These are phyloP conservation scores for Fusarium staphyleae DNA, from an alignment of 2,329 filamentous ascomycete species.

Conservation along the genomic window DNA sequence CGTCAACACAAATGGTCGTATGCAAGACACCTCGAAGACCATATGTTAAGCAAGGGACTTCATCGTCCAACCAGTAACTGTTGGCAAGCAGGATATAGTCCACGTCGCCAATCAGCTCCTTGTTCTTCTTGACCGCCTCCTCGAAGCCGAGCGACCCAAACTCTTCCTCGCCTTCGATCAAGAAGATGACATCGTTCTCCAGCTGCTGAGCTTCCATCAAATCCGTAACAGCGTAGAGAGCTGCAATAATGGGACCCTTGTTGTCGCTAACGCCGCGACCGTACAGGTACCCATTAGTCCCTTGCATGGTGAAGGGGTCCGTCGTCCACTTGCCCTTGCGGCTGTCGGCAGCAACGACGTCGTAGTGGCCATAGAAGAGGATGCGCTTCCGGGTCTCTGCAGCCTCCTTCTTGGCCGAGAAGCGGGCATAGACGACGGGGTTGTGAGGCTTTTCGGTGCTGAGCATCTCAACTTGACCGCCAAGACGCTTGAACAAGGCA, in stretches of 20 bases:
- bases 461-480: constrained; percentile 89
- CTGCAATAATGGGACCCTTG: constrained; percentile 94
- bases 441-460: constrained; percentile 81
- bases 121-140: constrained; percentile 79
- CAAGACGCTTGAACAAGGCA: constrained; percentile 88
- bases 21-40: constrained; percentile 93
- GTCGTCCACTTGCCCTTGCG: constrained; percentile 83
- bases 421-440: constrained; percentile 91
- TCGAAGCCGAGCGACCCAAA: constrained; percentile 91
- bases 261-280: constrained; percentile 97
- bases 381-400: constrained; percentile 79
- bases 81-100: constrained; percentile 97
- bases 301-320: constrained; percentile 89
- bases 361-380: constrained; percentile 97
- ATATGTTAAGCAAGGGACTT: constrained; percentile 94
- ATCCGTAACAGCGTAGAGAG: constrained; percentile 91
- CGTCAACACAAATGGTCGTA: constrained; percentile 87
- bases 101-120: constrained; percentile 83
- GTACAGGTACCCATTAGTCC: constrained; percentile 91
- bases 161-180: constrained; percentile 97
- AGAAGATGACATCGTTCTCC: constrained; percentile 86
- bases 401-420: constrained; percentile 75
- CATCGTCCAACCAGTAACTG: constrained; percentile 98
- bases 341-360: constrained; percentile 90
- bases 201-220: constrained; percentile 83